Conservation (phyloP, 2,329 filamentous ascomycete genomes). For the Microcyclospora pomicola region DNA sequence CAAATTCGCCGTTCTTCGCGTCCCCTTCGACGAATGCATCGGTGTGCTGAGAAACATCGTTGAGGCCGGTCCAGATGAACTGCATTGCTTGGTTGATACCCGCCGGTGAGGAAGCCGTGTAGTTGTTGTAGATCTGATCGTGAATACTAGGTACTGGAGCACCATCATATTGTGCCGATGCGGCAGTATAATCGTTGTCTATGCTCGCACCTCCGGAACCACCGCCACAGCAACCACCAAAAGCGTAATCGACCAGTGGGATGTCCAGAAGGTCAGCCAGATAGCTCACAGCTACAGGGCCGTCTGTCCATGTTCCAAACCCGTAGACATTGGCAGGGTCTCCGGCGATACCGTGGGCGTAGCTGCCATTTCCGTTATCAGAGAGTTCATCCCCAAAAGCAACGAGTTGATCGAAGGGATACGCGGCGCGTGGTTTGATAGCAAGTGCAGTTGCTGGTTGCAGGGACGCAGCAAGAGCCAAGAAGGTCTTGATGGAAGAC, state of each 20-base stretch:
- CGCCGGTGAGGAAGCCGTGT: slow-evolving; percentile 2
- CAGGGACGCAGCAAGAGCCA: too few relatives aligned
- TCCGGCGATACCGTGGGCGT: slow-evolving; percentile 15
- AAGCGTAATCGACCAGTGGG: slow-evolving; percentile 14
- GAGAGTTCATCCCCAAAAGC: slow-evolving; percentile 19
- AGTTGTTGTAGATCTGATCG: slow-evolving; percentile 13
- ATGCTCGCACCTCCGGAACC: slow-evolving; percentile 14
- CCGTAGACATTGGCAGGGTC: slow-evolving; percentile 14
- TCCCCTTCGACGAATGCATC: slow-evolving; percentile 13
- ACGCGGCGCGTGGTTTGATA: neutral
- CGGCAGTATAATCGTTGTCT: slow-evolving; percentile 14
- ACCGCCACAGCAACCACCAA: slow-evolving; percentile 17
- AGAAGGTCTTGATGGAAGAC: too few relatives aligned
- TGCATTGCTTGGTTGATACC: slow-evolving; percentile 12
- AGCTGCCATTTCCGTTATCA: slow-evolving; percentile 18
- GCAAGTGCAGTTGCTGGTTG: too few relatives aligned
- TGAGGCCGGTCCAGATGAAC: slow-evolving; percentile 14
- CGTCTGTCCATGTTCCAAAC: slow-evolving; percentile 19
- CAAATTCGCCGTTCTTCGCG: slow-evolving; percentile 10
- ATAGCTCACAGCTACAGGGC: slow-evolving; percentile 15
- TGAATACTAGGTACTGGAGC: slow-evolving; percentile 5
- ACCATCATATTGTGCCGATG: slow-evolving; percentile 4
- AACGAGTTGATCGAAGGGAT: slow-evolving; percentile 14
- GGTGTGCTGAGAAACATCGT: slow-evolving; percentile 11
- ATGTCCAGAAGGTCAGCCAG: slow-evolving; percentile 12